These are phyloP conservation scores for Boechera retrofracta DNA, from an alignment of 345 rosid genomes.

Conservation along the genomic window DNA sequence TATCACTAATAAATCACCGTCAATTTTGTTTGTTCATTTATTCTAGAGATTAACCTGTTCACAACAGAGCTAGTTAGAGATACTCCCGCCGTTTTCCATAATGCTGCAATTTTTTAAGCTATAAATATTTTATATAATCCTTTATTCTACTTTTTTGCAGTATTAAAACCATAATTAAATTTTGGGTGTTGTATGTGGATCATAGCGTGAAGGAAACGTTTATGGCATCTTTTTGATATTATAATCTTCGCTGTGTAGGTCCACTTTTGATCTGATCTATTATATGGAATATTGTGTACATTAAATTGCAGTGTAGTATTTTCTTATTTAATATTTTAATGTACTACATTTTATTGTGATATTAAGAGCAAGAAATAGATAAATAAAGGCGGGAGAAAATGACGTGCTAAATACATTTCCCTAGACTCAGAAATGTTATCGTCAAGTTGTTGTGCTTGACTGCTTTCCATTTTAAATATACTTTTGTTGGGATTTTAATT, in stretches of 20 bases:
- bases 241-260: conserved; percentile 20
- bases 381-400: conserved; percentile 33
- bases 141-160: neutral
- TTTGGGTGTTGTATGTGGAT: neutral
- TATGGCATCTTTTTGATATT: conserved; percentile 29
- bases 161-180: neutral
- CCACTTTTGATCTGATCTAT: conserved; percentile 33
- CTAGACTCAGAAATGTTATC: conserved; percentile 15
- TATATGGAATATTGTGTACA: conserved; percentile 33
- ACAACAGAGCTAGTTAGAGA: too few species aligned
- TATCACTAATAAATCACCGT: too few species aligned
- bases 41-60: too few species aligned
- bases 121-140: neutral
- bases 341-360: neutral
- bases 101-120: neutral
- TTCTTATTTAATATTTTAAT: neutral
- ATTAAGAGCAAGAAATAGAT: conserved; percentile 3
- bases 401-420: conserved; percentile 31
- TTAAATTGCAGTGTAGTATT: neutral
- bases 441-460: conserved; percentile 29
- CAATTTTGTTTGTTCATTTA: too few species aligned
- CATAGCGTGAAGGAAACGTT: conserved; percentile 37
- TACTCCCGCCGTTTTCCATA: too few species aligned
- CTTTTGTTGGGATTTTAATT: neutral
- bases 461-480: conserved; percentile 17